A percentile compares a stretch with the other conserved stretches of the same genome.
Conservation (phyloP, 2,329 filamentous ascomycete species). For the Gaeumannomyces tritici region DNA sequence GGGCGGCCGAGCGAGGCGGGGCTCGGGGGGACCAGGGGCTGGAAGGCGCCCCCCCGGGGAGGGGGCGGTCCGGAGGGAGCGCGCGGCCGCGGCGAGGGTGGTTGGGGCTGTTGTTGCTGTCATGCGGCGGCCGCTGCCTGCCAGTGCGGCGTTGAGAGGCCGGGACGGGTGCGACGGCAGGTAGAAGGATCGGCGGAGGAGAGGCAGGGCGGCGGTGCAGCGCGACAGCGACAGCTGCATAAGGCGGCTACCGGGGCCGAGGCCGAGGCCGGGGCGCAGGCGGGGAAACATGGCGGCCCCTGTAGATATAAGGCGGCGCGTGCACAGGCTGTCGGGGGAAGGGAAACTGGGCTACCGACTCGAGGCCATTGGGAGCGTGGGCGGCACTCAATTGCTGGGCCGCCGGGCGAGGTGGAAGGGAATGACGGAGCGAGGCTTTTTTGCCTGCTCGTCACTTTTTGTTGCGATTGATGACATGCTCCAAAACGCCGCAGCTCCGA, state of each 20-base stretch:
- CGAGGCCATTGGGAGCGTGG: background rate
- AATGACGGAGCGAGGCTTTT: background rate
- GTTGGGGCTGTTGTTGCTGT: too few species aligned
- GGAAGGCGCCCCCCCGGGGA: constrained; percentile 31
- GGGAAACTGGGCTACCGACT: background rate
- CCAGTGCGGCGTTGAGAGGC: background rate
- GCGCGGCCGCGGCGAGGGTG: background rate
- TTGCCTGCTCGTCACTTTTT: background rate
- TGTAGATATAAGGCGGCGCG: background rate
- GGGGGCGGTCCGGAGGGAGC: constrained; percentile 18
- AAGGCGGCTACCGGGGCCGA: background rate
- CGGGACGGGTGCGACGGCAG: background rate
- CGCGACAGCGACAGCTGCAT: background rate
- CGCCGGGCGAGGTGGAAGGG: background rate
- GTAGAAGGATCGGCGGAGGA: background rate
- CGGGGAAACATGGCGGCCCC: background rate
- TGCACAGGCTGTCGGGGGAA: too few species aligned
- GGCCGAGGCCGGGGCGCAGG: background rate
- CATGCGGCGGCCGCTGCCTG: too few species aligned
- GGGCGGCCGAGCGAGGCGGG: constrained; percentile 71
- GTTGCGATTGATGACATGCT: background rate
- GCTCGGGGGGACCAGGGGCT: constrained; percentile 64
- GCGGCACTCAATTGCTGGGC: background rate
- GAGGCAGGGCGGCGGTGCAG: background rate
- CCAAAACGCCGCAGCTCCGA: background rate